Base-by-base conservation (phyloP, 495 filamentous ascomycete genomes). In the Neurospora discreta region DNA sequence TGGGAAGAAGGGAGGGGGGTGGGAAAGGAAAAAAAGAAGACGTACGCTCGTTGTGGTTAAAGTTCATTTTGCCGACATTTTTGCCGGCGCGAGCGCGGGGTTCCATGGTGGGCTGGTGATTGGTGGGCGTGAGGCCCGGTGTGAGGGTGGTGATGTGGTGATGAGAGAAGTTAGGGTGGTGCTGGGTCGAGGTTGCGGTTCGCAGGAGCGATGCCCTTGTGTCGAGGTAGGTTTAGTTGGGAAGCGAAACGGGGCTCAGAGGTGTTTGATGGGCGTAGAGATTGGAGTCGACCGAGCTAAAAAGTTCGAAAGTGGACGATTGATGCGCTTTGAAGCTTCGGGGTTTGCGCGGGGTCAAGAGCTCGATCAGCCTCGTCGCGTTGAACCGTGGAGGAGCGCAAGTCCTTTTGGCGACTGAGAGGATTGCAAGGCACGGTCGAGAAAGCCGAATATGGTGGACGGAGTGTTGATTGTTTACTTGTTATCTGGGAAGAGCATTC, bases 41-140 rank as follows among this genome's bases (percentile, higher is more conserved):
- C 87, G 33, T 85, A 97, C 94, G 85, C 77, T 98, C 94, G 80
- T 86, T 86, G 65, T 89, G 81, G 68, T 80, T 82, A 80, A 97
- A 95, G 80, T 95, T 96, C 85, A 93, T 91, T 78, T 96, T 93
- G 74, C 93, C 93, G 77, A 93, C 92, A 80, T 94, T 92, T 77
- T 93, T 90, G 74, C 89, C 90, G 73, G 89, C 90, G 76, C 92
- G 89, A 44, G 91, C 91, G 68, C 92, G 86, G 69, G 91, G 91
- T 81, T 94, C 92, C 78, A 91, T 88, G 73, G 69, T 43, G 70
- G 65, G 15, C 10, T n/a, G 23, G 69, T n/a, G 41, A 13, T 18
- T 3, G 68, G 44, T 65, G 16, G 11, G 67, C 30, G 20, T 41
- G 40, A 38, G 40, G 41, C 43, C 58, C 70, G 20, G 68, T 15